These are phyloP conservation scores for Fusarium floridanum DNA, from an alignment of 2,329 filamentous ascomycete species.

Conservation along the genomic window DNA sequence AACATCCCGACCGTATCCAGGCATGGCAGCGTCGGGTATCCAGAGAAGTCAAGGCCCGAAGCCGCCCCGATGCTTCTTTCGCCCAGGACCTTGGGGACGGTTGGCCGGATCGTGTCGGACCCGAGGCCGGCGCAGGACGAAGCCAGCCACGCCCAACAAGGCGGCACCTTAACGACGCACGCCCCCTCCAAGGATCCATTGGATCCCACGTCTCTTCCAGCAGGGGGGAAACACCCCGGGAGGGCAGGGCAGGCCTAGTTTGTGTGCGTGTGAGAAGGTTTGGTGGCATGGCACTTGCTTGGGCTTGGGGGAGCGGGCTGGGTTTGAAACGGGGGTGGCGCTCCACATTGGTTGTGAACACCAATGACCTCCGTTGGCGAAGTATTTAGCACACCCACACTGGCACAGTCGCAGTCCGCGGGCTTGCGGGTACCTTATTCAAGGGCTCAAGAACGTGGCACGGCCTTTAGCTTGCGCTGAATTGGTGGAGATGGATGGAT, in stretches of 20 bases:
- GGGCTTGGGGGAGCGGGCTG: slow-evolving; percentile 2
- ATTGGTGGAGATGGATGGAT: not conserved
- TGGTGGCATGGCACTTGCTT: slow-evolving; percentile 4
- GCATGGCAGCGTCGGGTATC: not conserved
- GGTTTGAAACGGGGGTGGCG: slow-evolving; percentile 4
- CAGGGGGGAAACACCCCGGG: not conserved
- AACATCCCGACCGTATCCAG: not conserved
- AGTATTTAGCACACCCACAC: not conserved
- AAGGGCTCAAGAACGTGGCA: slow-evolving; percentile 7
- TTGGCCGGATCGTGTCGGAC: slow-evolving; percentile 39
- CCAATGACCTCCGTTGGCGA: not conserved
- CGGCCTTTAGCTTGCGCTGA: slow-evolving; percentile 9
- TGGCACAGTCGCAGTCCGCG: not conserved
- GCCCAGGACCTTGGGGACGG: slow-evolving; percentile 19
- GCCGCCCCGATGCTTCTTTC: slow-evolving; percentile 21
- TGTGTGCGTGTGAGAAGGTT: not conserved
- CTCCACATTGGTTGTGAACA: not conserved
- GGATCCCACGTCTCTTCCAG: not conserved
- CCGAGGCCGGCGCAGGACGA: slow-evolving; percentile 33
- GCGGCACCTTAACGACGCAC: slow-evolving; percentile 18
- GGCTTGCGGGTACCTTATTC: slow-evolving; percentile 1
- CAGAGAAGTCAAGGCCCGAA: slow-evolving; percentile 28
- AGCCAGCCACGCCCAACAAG: slow-evolving; percentile 36
- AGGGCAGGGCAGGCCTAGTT: not conserved
- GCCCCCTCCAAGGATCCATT: not conserved